Conservation (phyloP, 2,329 filamentous ascomycete genomes). For the Venturiaceae sp. region DNA sequence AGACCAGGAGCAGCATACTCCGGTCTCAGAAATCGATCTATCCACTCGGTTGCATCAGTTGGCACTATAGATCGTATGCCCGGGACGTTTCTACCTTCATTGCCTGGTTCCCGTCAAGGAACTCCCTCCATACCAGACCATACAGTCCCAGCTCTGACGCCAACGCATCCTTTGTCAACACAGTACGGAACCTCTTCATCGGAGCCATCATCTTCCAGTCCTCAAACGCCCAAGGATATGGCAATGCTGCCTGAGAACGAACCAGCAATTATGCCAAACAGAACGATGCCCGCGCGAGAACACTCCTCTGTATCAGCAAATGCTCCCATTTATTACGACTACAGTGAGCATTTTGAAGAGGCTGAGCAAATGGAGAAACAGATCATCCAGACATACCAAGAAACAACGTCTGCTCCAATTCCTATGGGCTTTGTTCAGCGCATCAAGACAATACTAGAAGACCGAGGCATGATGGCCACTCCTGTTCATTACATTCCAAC, state of each 20-base stretch:
- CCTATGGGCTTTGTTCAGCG: constrained; percentile 29
- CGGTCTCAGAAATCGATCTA: background rate
- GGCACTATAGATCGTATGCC: background rate
- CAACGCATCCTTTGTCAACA: constrained; percentile 12
- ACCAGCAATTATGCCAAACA: constrained; percentile 2
- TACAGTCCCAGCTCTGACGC: constrained; percentile 13
- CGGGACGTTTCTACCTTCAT: background rate
- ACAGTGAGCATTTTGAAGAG: constrained; percentile 27
- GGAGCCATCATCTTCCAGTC: constrained; percentile 30
- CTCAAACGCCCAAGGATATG: constrained; percentile 31
- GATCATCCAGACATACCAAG: background rate
- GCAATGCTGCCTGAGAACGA: constrained; percentile 17
- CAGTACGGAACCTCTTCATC: constrained; percentile 32
- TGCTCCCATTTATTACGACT: constrained; percentile 21
- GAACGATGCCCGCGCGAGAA: background rate
- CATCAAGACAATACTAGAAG: constrained; percentile 33
- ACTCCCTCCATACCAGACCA: constrained; percentile 2
- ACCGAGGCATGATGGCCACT: constrained; percentile 13
- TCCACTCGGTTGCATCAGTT: background rate
- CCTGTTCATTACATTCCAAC: background rate
- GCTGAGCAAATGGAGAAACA: constrained; percentile 18
- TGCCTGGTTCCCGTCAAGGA: constrained; percentile 1
- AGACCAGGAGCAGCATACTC: background rate
- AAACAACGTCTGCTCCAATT: constrained; percentile 9
- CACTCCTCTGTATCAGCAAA: background rate